Evolutionary conservation across 805 yeast species (phyloP), one percentile per base, ranked within the genome.

Genomic region (Hanseniaspora hatyaiensis): DNA sequence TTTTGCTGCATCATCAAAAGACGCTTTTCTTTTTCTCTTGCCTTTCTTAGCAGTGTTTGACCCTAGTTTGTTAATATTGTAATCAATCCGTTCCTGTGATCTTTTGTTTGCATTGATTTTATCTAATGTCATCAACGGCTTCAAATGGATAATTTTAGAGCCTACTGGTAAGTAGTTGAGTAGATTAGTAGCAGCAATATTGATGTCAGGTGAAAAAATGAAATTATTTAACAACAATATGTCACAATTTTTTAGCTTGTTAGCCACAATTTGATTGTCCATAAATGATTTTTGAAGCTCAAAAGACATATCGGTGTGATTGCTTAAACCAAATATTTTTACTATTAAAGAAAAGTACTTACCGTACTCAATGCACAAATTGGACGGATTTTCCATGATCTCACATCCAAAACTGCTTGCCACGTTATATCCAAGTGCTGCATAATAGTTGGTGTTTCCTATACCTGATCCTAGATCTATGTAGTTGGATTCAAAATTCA

Each of bases 391-490:
- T 15, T 73, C 74, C 94, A 87, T 87, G 40, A 88, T 74, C 59
- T 88, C 96, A 62, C 89, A 84, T 0, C 96, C 96, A 57, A 83
- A 85, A 61, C 94, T 80, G 22, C 57, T 18, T 46, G 70, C 70
- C 51, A 87, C 82, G 2, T 95, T 95, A 59, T 75, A 77, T 56
- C 87, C 95, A 30, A 88, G 62, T 0, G 95, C 86, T 0, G 95
- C 94, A 60, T 87, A 96, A 34, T 87, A 71, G 0, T 82, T 80
- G 50, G 95, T 85, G 59, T 88, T 88, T 0, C 96, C 96, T 13
- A 88, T 96, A 13, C 96, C 96, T 0, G 95, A 85, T 0, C 96
- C 96, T 20, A 88, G 67, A 63, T 88, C 96, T 52, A 88, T 77
- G 57, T 86, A 87, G n/a, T 68, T 73, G 37, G 75, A 72, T 1